Percentiles rank a stretch among this genome's conserved stretches.
phyloP scores from a whole-genome alignment of 495 filamentous ascomycete genomes.

The Tuber calosporum region DNA sequence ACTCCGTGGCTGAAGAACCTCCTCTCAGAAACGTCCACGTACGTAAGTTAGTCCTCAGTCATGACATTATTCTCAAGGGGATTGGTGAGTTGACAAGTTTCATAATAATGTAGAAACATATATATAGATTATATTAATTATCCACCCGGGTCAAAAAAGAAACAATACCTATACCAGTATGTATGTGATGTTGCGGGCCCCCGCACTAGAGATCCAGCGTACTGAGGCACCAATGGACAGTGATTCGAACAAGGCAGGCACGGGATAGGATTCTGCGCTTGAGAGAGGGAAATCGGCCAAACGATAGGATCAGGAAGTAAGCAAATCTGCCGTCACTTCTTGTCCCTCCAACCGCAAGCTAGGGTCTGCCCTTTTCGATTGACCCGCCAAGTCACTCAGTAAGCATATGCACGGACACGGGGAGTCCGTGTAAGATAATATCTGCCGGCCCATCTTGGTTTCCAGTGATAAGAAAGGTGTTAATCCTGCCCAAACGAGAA shows the following conservation, averaged over 20 bases:
- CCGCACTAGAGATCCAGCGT: neutral
- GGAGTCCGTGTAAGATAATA: neutral
- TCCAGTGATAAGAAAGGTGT: neutral
- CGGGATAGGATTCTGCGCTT: neutral
- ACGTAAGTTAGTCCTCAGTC: neutral
- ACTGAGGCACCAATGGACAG: neutral
- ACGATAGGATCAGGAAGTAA: neutral
- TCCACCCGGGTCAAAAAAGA: neutral
- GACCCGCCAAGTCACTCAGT: neutral
- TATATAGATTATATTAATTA: neutral
- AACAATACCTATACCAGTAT: neutral
- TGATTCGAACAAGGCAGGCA: neutral
- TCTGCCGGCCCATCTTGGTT: neutral
- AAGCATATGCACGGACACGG: neutral
- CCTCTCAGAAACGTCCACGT: neutral
- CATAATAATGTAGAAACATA: neutral
- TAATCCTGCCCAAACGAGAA: neutral
- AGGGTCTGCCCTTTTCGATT: neutral
- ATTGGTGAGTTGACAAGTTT: conserved; percentile 1
- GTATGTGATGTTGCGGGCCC: neutral
- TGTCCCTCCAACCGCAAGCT: neutral
- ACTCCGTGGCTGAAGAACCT: neutral
- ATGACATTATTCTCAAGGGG: neutral
- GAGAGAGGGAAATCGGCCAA: neutral
- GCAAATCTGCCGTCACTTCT: neutral